Conservation (phyloP, 2,329 filamentous ascomycete species). For the Verticillium longisporum region DNA sequence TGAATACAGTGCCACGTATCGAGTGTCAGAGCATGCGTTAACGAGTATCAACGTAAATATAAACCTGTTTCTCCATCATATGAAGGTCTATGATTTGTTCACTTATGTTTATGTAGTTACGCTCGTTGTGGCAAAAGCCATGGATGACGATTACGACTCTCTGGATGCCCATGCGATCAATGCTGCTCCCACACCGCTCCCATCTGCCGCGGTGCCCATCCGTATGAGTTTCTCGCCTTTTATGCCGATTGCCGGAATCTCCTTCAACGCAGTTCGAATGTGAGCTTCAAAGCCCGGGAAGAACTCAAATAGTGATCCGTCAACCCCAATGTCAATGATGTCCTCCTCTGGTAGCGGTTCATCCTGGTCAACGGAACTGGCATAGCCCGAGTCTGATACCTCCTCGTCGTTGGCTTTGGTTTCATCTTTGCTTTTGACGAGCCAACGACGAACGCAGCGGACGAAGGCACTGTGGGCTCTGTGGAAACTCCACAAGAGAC, state of each 20-base stretch:
- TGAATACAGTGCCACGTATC: too few relatives aligned
- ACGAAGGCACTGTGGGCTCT: background rate
- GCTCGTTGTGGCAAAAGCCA: too few relatives aligned
- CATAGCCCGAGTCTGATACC: background rate
- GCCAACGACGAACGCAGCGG: background rate
- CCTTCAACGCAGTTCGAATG: constrained; percentile 55
- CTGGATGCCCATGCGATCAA: constrained; percentile 47
- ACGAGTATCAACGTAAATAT: too few relatives aligned
- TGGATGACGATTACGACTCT: background rate
- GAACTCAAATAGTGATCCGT: constrained; percentile 66
- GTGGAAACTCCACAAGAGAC: background rate
- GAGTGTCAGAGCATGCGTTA: too few relatives aligned
- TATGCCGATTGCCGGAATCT: constrained; percentile 53
- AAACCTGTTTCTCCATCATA: too few relatives aligned
- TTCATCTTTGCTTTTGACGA: background rate
- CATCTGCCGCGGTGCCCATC: constrained; percentile 68
- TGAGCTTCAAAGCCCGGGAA: constrained; percentile 64
- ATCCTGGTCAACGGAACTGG: background rate
- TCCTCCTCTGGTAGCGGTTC: constrained; percentile 16
- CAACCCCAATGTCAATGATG: constrained; percentile 60
- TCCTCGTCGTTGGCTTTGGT: background rate
- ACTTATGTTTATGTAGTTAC: too few relatives aligned
- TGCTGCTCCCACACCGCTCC: constrained; percentile 57
- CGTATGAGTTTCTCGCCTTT: constrained; percentile 57
- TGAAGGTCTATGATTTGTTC: too few relatives aligned